Evolutionary conservation across 352 stramenopile genomes (phyloP), one percentile per base, ranked within the genome.

Genomic region (Globisporangium parvum): DNA sequence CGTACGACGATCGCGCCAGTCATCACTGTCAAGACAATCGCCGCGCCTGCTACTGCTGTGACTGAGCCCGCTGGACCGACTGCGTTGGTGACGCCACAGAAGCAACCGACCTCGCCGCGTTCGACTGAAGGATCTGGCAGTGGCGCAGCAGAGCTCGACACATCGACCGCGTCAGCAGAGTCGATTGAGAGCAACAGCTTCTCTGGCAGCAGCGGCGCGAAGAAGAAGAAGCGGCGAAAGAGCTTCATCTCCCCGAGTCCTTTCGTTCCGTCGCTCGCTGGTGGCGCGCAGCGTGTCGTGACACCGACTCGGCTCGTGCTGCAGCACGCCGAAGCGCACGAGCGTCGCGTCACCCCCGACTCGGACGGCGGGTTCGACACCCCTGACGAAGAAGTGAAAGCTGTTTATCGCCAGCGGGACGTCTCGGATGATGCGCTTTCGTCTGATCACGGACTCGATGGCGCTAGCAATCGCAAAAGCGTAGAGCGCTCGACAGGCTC

Each of bases 261-360:
- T 6, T 72, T 67, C 40, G 49, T 70, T 2, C 65, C 80, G 33
- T 73, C 76, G 26, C 57, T 91, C 4, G 61, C 68, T 24, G 78
- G 80, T 11, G 80, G 78, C 2, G 77, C 80, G 9, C 67, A 87
- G 53, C 69, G 80, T 47, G 66, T 91, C 28, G 45, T 80, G 55
- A 88, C 77, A 24, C 80, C 80, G 3, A 77, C 62, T 12, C 60
- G 66, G 12, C 35, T 64, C 15, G 14, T 28, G 3, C 33, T 45
- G 5, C 23, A 52, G 24, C 31, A 26, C 9, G 9, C n/a, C 0
- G 37, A 60, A 1, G 35, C 39, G 39, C 39, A 6, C 26, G 51
- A 23, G 10, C 23, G 33, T 17, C 6, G 14, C 31, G 18, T 11
- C 35, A 14, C 33, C 23, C 10, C 56, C 45, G 47, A 54, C 21